Percentiles rank a stretch among this genome's conserved stretches.
phyloP scores from a whole-genome alignment of 805 yeast species.

The Citeromyces matritensis region DNA sequence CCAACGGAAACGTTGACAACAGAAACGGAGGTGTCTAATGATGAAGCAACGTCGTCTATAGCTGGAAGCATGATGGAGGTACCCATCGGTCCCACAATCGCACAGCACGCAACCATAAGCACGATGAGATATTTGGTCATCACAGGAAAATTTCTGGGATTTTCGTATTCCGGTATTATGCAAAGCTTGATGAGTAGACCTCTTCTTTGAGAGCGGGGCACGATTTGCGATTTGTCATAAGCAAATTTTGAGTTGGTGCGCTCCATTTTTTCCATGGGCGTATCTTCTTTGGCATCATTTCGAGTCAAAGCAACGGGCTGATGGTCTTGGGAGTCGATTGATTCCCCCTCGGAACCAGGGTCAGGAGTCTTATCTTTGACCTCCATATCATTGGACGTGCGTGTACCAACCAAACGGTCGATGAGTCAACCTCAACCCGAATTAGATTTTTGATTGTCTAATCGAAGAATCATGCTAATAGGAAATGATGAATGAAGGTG shows the following conservation, averaged over 20 bases:
- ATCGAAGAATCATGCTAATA: too few species aligned
- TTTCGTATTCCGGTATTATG: conserved; percentile 54
- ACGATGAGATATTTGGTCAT: conserved; percentile 38
- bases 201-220: conserved; percentile 28
- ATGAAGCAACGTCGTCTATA: conserved; percentile 37
- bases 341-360: too few species aligned
- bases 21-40: conserved; percentile 38
- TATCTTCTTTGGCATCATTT: too few species aligned
- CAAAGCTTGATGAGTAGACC: conserved; percentile 41
- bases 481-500: too few species aligned
- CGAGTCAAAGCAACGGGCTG: too few species aligned
- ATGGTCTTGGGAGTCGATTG: too few species aligned
- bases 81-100: conserved; percentile 81
- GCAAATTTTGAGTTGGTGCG: conserved; percentile 3
- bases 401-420: too few species aligned
- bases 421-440: too few species aligned
- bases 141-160: conserved; percentile 50
- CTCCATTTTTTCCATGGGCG: too few species aligned
- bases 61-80: conserved; percentile 77
- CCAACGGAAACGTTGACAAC: conserved; percentile 72
- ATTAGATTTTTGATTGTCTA: too few species aligned
- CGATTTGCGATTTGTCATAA: conserved; percentile 12
- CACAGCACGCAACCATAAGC: conserved; percentile 54
- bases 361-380: too few species aligned
- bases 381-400: too few species aligned